These are phyloP conservation scores for Paramecium sonneborni DNA, from an alignment of 73 alveolate genomes.

Conservation along the genomic window DNA sequence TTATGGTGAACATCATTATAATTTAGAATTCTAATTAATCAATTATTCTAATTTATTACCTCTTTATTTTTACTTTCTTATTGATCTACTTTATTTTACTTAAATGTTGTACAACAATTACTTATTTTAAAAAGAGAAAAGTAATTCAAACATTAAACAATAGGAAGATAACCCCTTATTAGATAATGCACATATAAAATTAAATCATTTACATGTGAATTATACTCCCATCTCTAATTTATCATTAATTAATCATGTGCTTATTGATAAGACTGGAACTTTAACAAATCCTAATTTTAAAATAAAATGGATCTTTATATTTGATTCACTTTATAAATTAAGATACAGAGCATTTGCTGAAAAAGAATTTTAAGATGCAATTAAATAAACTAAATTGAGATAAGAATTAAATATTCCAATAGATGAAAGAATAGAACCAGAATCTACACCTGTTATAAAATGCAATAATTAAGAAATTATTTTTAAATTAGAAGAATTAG, in stretches of 20 bases:
- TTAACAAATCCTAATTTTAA: slow-evolving; percentile 28
- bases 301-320: slow-evolving; percentile 39
- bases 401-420: slow-evolving; percentile 7
- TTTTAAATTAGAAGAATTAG: slow-evolving; percentile 7
- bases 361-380: neutral
- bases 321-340: neutral
- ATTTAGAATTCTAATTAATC: neutral
- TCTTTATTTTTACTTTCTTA: neutral
- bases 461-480: neutral
- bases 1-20: neutral
- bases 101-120: neutral
- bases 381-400: neutral
- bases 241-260: slow-evolving; percentile 35
- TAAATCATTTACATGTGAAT: neutral
- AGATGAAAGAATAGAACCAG: neutral
- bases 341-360: slow-evolving; percentile 16
- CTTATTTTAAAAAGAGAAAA: neutral
- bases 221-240: slow-evolving; percentile 17
- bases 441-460: neutral
- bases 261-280: slow-evolving; percentile 67
- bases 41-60: slow-evolving; percentile 13
- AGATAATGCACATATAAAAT: neutral
- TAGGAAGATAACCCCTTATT: neutral
- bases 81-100: neutral
- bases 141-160: too few species aligned